Conservation (phyloP, 345 rosid genomes). For the Eutrema yunnanense region DNA sequence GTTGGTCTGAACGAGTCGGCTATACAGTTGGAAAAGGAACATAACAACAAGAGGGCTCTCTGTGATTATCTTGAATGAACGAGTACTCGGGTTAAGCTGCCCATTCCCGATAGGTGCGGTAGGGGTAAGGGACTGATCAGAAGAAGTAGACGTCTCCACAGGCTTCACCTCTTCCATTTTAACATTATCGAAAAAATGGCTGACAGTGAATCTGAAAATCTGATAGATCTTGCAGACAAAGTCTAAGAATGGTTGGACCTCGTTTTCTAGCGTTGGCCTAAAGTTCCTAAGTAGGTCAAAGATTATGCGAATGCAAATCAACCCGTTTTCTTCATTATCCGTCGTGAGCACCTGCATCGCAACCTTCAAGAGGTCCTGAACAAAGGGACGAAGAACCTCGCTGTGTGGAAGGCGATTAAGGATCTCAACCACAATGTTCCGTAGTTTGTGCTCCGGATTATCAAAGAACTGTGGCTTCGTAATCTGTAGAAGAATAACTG, state of each 20-base stretch:
- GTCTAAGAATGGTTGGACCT: slow-evolving; percentile 94
- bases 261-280: slow-evolving; percentile 84
- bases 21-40: slow-evolving; percentile 91
- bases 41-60: slow-evolving; percentile 99
- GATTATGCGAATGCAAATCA: slow-evolving; percentile 90
- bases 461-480: slow-evolving; percentile 81
- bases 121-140: slow-evolving; percentile 59
- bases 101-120: slow-evolving; percentile 50
- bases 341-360: slow-evolving; percentile 96
- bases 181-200: slow-evolving; percentile 79
- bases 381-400: slow-evolving; percentile 97
- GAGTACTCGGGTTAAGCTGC: slow-evolving; percentile 86
- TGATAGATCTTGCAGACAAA: slow-evolving; percentile 95
- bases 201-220: slow-evolving; percentile 71
- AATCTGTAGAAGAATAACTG: slow-evolving; percentile 60
- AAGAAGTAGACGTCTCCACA: slow-evolving; percentile 60
- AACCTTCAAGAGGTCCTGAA: slow-evolving; percentile 92
- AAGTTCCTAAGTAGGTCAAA: slow-evolving; percentile 93
- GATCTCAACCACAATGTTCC: slow-evolving; percentile 89
- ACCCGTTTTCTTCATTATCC: slow-evolving; percentile 94
- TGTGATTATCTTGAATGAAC: slow-evolving; percentile 92
- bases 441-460: slow-evolving; percentile 84
- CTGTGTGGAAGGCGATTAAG: slow-evolving; percentile 95
- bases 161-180: slow-evolving; percentile 72
- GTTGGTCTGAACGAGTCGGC: slow-evolving; percentile 93